These are phyloP conservation scores for Saccharomyces pastorianus DNA, from an alignment of 1,139 yeast species.

Conservation along the genomic window DNA sequence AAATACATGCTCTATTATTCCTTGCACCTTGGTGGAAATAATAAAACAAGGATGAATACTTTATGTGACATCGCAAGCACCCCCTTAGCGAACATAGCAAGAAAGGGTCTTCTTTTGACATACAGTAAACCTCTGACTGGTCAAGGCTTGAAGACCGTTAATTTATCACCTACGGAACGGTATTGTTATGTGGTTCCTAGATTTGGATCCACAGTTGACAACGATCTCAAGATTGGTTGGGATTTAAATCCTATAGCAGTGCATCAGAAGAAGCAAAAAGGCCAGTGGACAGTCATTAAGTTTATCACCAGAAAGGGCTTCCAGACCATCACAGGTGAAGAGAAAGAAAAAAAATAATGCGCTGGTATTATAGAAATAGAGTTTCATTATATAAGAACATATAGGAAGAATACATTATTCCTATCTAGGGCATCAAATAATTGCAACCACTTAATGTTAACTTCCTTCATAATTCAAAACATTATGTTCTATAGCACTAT, in stretches of 20 bases:
- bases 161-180: slow-evolving; percentile 53
- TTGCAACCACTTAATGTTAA: background rate
- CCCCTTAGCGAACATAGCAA: slow-evolving; percentile 72
- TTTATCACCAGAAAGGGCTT: slow-evolving; percentile 26
- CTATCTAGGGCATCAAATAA: background rate
- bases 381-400: background rate
- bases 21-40: slow-evolving; percentile 39
- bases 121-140: slow-evolving; percentile 83
- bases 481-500: background rate
- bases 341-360: slow-evolving; percentile 3
- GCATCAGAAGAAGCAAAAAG: slow-evolving; percentile 50
- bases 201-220: slow-evolving; percentile 75
- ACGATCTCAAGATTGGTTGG: slow-evolving; percentile 80
- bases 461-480: background rate
- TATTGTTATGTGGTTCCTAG: slow-evolving; percentile 89
- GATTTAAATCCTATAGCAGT: slow-evolving; percentile 83
- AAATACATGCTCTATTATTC: slow-evolving; percentile 65
- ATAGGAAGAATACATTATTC: background rate
- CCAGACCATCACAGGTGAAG: slow-evolving; percentile 10
- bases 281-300: slow-evolving; percentile 46
- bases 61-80: slow-evolving; percentile 69
- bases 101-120: slow-evolving; percentile 60
- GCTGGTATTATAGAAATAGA: background rate
- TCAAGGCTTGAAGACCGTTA: slow-evolving; percentile 78
- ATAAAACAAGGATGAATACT: slow-evolving; percentile 61